Evolutionary conservation across 371 early-diverging fungal species (phyloP), one percentile per base, ranked within the genome.

Genomic region (Zychaea mexicana): DNA sequence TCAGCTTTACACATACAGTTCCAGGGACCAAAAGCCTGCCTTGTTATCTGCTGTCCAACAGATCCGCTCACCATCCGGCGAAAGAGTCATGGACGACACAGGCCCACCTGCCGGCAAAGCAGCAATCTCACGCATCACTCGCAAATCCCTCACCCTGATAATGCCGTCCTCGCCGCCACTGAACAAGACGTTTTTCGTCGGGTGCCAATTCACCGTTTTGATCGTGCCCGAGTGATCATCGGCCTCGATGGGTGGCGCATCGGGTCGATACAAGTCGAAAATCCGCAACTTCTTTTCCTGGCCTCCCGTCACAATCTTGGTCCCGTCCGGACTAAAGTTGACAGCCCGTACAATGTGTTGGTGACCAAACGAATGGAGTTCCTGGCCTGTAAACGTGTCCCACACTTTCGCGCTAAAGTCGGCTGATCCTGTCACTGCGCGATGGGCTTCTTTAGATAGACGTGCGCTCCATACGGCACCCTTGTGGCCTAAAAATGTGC

Each of bases 381-480:
- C 83, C 33, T 88, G 76, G 5, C 94, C 96, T 0, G 84, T 87
- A 39, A 83, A 81, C 30, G 94, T 93, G 64, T 93, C 84, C 94
- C 94, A 95, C 32, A 94, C 88, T 71, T 92, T 92, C 67, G 90
- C 92, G 45, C 89, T 89, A 72, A 92, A 93, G 74, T 95, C 95
- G n/a, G 93, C 94, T 1, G 94, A 93, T 21, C 90, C 94, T 0
- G 95, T 95, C 8, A 94, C 93, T 32, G 93, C 93, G 52, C 83
- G 81, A 31, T 84, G 75, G 7, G 94, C 88, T 67, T 90, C 90
- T 21, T 81, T 76, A 13, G 86, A 87, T 49, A 95, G 78, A 53
- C 89, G 84, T n/a, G 95, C 92, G 66, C 89, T 88, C 95, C 95
- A 93, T 0, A 95, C 94, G 4, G 94, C 94, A 36, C 94, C 94